Base-by-base conservation (phyloP, 2,329 filamentous ascomycete species). In the Neoascochyta sp. region DNA sequence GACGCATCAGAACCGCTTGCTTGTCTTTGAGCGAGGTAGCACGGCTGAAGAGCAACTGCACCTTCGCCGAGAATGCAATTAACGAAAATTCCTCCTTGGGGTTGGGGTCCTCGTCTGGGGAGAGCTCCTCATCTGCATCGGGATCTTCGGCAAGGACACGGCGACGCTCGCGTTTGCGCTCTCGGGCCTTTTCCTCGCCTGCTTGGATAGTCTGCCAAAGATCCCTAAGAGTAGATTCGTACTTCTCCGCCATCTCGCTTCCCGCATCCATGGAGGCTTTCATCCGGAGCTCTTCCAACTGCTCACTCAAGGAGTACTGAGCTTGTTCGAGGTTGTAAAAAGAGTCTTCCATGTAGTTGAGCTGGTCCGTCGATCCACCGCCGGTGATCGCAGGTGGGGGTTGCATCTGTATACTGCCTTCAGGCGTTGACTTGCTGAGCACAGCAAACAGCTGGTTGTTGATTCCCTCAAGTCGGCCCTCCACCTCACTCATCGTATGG, bases 1-100 rank as follows among this genome's bases (percentile, higher is more conserved):
- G 89, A 23, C 88, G 80, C 52, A 90, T 83, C 7, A 96, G 73
- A 13, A 95, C 89, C 27, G 80, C 78, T 58, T 95, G 93, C 57
- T 96, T 89, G 49, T 95, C 86, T 40, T 86, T 81, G 19, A 95
- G 69, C 12, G 77, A 77, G 11, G 81, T 83, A n/a, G 86, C 77
- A 36, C 86, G 83, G 22, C 74, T 72, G 54, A 88, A 86, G 4
- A 95, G 68, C 66, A 80, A 83, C 50, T 88, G 82, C 1, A 96
- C 80, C 52, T 86, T 86, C 7, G 76, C 69, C 10, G 80, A 82
- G 59, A 96, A 93, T 12, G 81, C 85, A 13, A 75, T 70, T 4
- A 95, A 66, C 2, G 82, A 83, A 64, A 86, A 93, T 1, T 73
- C 49, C 46, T 84, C 79, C 34, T 71, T 70, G 14, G 67, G 54